phyloP scores from a whole-genome alignment of 495 filamentous ascomycete species.

The Daldinia vernicosa region DNA sequence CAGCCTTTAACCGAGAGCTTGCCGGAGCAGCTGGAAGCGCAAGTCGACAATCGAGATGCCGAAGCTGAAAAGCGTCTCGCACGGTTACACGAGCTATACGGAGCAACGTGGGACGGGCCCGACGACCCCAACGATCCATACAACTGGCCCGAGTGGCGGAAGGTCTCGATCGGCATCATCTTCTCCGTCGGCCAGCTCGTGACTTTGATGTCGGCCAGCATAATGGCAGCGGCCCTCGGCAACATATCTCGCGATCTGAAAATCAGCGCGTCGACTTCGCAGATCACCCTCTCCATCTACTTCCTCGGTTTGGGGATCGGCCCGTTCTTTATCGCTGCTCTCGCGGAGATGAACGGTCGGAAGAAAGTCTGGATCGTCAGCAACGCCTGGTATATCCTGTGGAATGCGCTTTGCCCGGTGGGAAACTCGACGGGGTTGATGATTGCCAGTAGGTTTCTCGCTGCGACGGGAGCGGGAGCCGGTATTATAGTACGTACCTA shows the following conservation, averaged over 20 bases:
- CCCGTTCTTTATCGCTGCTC: conserved; percentile 52
- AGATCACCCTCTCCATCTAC: conserved; percentile 62
- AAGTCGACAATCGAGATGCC: background rate
- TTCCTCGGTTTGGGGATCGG: conserved; percentile 61
- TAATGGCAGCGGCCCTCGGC: conserved; percentile 51
- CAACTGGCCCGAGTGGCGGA: conserved; percentile 64
- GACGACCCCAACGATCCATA: conserved; percentile 66
- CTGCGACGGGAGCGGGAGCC: conserved; percentile 48
- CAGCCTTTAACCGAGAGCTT: background rate
- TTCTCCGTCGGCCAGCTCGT: conserved; percentile 51
- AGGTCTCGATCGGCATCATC: conserved; percentile 67
- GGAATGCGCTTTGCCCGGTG: conserved; percentile 51
- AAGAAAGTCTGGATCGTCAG: conserved; percentile 45
- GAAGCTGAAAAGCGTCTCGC: conserved; percentile 22
- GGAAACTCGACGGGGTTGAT: conserved; percentile 46
- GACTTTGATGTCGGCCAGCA: conserved; percentile 45
- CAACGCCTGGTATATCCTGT: conserved; percentile 49
- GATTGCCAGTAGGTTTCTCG: conserved; percentile 48
- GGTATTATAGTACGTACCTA: conserved; percentile 41
- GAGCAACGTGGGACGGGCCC: conserved; percentile 63
- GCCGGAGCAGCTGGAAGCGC: background rate
- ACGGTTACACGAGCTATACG: conserved; percentile 10
- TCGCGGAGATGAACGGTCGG: conserved; percentile 52
- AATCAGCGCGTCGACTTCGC: conserved; percentile 40
- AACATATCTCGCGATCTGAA: conserved; percentile 51